Conservation (phyloP, 257 asterid genomes). For the Knoxia roxburghii region DNA sequence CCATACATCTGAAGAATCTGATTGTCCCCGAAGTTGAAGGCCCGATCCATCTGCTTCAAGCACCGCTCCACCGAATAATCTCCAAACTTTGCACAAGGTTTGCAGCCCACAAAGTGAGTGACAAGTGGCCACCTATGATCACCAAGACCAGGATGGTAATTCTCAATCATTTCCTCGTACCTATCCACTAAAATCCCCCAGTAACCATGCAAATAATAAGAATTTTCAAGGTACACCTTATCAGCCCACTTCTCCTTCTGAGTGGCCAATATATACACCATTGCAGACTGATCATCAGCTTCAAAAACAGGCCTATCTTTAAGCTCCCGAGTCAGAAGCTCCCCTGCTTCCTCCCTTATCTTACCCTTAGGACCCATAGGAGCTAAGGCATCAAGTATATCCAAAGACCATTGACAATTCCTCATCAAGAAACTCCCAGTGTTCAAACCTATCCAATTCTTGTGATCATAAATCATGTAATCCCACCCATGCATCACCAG, state of each 20-base stretch:
- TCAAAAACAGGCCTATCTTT: constrained; percentile 77
- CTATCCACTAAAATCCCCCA: constrained; percentile 89
- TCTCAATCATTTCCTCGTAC: constrained; percentile 93
- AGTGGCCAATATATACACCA: constrained; percentile 80
- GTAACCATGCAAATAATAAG: constrained; percentile 75
- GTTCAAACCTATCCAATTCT: constrained; percentile 89
- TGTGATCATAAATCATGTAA: constrained; percentile 60
- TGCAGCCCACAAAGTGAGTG: constrained; percentile 98
- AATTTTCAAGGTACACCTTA: constrained; percentile 73
- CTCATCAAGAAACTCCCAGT: constrained; percentile 90
- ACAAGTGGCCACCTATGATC: constrained; percentile 96
- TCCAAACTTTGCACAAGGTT: constrained; percentile 89
- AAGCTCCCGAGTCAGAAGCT: constrained; percentile 59
- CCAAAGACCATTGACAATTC: constrained; percentile 89
- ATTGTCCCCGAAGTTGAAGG: constrained; percentile 73
- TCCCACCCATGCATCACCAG: constrained; percentile 92
- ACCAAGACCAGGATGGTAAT: constrained; percentile 80
- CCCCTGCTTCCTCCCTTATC: constrained; percentile 75
- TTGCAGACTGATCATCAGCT: constrained; percentile 94
- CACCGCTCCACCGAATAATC: constrained; percentile 92
- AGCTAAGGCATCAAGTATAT: constrained; percentile 75
- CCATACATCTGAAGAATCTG: constrained; percentile 90
- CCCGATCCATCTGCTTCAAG: constrained; percentile 91
- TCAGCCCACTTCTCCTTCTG: constrained; percentile 76
- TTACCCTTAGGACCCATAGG: constrained; percentile 98